Conservation (phyloP, 495 filamentous ascomycete genomes). For the Mycothermus thermophilus region DNA sequence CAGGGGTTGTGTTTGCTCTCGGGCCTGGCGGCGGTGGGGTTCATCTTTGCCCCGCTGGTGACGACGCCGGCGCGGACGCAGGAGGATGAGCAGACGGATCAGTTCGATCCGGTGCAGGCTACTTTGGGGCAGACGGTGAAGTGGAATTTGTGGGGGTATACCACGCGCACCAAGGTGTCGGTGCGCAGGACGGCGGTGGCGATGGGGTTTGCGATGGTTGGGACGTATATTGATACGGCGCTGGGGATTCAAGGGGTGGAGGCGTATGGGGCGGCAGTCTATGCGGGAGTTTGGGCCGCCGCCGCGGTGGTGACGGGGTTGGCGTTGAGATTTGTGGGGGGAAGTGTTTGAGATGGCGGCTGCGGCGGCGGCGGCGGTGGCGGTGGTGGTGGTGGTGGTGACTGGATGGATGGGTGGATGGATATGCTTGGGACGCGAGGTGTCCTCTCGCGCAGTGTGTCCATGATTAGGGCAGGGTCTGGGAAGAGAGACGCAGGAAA, state of each 20-base stretch:
- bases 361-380: background rate
- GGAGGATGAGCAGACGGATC: slow-evolving; percentile 20
- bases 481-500: no score
- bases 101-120: slow-evolving; percentile 41
- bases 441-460: no score
- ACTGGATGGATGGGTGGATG: no score
- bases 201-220: slow-evolving; percentile 38
- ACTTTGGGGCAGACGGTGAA: slow-evolving; percentile 44
- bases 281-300: slow-evolving; percentile 55
- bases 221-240: slow-evolving; percentile 52
- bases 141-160: slow-evolving; percentile 49
- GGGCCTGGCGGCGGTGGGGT: slow-evolving; percentile 55
- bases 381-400: background rate
- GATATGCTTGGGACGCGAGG: no score
- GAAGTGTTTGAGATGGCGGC: slow-evolving; percentile 7
- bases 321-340: slow-evolving; percentile 32
- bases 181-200: slow-evolving; percentile 49
- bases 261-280: slow-evolving; percentile 49
- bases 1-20: slow-evolving; percentile 23
- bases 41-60: slow-evolving; percentile 61
- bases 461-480: no score
- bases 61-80: slow-evolving; percentile 31
- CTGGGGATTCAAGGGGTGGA: slow-evolving; percentile 53
- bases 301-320: slow-evolving; percentile 45
- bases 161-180: slow-evolving; percentile 49